Conservation (phyloP, 257 asterid species). For the Penstemon davidsonii region DNA sequence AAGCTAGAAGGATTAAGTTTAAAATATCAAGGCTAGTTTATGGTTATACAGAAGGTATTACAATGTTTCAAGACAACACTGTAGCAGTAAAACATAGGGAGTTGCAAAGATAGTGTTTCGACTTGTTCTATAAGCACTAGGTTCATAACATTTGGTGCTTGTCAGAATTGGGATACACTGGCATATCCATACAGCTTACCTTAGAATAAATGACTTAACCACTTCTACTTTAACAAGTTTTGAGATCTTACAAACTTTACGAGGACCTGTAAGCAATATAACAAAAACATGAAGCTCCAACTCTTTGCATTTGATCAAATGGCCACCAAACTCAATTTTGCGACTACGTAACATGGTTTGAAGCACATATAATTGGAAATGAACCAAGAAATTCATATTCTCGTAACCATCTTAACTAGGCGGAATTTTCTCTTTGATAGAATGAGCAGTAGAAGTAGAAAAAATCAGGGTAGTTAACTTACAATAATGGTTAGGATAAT, state of each 20-base stretch:
- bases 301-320: no score
- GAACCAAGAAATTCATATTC: not conserved
- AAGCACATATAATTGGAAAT: no score
- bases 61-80: slow-evolving; percentile 6
- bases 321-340: not conserved
- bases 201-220: no score
- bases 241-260: not conserved
- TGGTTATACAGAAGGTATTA: not conserved
- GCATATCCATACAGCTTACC: no score
- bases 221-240: no score
- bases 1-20: not conserved
- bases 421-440: not conserved
- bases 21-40: not conserved
- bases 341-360: not conserved
- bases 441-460: not conserved
- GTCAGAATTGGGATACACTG: not conserved
- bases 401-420: not conserved
- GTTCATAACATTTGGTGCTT: not conserved
- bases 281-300: not conserved
- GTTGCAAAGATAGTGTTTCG: not conserved
- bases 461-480: not conserved
- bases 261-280: not conserved
- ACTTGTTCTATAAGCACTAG: not conserved
- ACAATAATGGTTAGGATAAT: no score
- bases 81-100: not conserved